Conservation (phyloP, 2,329 filamentous ascomycete species). For the Penicillium paneum region DNA sequence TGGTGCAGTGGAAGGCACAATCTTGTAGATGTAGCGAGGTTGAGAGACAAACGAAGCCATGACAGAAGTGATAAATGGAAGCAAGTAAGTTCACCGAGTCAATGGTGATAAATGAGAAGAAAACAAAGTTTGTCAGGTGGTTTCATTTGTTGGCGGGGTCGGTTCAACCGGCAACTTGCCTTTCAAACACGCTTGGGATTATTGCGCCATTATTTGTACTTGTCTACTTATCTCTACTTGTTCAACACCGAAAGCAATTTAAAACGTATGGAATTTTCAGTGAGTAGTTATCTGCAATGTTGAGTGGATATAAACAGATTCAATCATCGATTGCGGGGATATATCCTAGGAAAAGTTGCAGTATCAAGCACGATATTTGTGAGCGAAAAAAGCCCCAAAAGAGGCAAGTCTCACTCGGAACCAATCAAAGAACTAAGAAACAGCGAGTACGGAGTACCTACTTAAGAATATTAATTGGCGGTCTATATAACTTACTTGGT, state of each 20-base stretch:
- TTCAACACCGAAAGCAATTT: background rate
- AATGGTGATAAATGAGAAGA: background rate
- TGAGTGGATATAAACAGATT: background rate
- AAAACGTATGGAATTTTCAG: background rate
- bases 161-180: conserved; percentile 10
- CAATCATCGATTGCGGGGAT: background rate
- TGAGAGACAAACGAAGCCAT: conserved; percentile 18
- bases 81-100: background rate
- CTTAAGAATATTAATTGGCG: background rate
- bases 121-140: conserved; percentile 3
- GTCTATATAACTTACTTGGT: background rate
- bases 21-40: conserved; percentile 39
- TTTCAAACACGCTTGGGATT: background rate
- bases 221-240: background rate
- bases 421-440: background rate
- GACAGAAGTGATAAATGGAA: background rate
- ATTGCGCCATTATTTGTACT: background rate
- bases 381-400: background rate
- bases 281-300: background rate
- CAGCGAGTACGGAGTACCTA: background rate
- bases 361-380: background rate
- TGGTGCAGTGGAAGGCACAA: conserved; percentile 35
- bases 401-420: too few relatives aligned
- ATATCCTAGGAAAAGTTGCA: background rate
- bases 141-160: conserved; percentile 11